These are phyloP conservation scores for Xanthoconium stramineum DNA, from an alignment of 768 basidiomycete genomes.

Conservation along the genomic window DNA sequence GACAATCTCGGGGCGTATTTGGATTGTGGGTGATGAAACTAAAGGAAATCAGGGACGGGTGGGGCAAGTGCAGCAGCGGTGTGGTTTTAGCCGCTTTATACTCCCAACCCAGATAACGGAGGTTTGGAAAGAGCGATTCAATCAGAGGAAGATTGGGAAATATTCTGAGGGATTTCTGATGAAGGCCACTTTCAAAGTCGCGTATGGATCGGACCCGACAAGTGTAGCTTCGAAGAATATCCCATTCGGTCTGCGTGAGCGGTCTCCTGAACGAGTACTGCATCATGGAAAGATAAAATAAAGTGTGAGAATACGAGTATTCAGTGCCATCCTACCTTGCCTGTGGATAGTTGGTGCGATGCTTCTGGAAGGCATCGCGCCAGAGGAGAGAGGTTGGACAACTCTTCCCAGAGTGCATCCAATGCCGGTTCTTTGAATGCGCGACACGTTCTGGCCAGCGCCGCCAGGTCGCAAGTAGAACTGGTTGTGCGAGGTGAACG, in stretches of 20 bases:
- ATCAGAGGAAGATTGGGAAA: too few relatives aligned
- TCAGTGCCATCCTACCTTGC: background rate
- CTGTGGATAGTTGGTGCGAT: background rate
- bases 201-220: background rate
- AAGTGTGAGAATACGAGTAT: background rate
- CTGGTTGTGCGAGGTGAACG: too few relatives aligned
- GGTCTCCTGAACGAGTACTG: background rate
- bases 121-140: too few relatives aligned
- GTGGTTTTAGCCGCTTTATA: too few relatives aligned
- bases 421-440: too few relatives aligned
- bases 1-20: too few relatives aligned
- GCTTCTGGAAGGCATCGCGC: background rate
- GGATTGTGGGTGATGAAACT: background rate
- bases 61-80: background rate
- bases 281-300: background rate
- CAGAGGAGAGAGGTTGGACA: background rate
- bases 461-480: too few relatives aligned
- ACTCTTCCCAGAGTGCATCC: too few relatives aligned
- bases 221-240: background rate
- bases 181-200: background rate
- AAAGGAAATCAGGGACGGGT: background rate
- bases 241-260: background rate
- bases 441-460: background rate
- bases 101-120: too few relatives aligned
- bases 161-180: background rate